Percentiles rank a stretch among this genome's conserved stretches.
phyloP scores from a whole-genome alignment of 2,329 filamentous ascomycete genomes.

The Cercospora zeae-maydis region DNA sequence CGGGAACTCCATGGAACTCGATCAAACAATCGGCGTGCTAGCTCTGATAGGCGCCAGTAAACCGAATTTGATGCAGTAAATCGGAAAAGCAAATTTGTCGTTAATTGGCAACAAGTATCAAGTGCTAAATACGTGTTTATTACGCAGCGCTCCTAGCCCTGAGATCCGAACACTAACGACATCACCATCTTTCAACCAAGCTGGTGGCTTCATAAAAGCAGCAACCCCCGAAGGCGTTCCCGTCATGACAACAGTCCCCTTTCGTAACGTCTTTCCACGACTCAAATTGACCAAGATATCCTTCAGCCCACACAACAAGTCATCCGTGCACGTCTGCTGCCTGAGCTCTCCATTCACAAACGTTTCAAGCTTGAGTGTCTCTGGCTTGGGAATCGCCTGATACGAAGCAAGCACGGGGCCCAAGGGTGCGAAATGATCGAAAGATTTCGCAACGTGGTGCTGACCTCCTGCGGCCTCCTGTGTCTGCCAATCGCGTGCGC shows the following conservation, averaged over 20 bases:
- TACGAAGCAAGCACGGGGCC: conserved; percentile 37
- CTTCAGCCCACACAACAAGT: conserved; percentile 46
- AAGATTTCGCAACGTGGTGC: conserved; percentile 47
- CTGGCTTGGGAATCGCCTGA: conserved; percentile 41
- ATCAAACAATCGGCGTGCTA: background rate
- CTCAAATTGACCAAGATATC: conserved; percentile 34
- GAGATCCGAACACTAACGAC: background rate
- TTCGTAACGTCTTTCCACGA: conserved; percentile 40
- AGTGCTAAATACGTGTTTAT: background rate
- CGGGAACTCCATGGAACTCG: too few relatives aligned
- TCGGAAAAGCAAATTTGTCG: background rate
- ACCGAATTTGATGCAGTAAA: background rate
- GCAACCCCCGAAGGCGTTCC: background rate
- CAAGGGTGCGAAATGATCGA: conserved; percentile 53
- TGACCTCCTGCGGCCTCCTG: background rate
- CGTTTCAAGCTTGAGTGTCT: conserved; percentile 44
- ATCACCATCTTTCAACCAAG: background rate
- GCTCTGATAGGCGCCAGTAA: too few relatives aligned
- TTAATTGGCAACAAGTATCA: background rate
- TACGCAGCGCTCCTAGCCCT: background rate
- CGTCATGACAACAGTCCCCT: background rate
- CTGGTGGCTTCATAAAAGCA: background rate
- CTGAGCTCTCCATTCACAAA: conserved; percentile 50
- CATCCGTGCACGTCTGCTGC: conserved; percentile 41
- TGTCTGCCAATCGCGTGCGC: conserved; percentile 62